Percentiles rank a stretch among this genome's conserved stretches.
Evolutionary conservation across 23 red algal species (phyloP).

Genomic region (Gracilaria caudata): DNA sequence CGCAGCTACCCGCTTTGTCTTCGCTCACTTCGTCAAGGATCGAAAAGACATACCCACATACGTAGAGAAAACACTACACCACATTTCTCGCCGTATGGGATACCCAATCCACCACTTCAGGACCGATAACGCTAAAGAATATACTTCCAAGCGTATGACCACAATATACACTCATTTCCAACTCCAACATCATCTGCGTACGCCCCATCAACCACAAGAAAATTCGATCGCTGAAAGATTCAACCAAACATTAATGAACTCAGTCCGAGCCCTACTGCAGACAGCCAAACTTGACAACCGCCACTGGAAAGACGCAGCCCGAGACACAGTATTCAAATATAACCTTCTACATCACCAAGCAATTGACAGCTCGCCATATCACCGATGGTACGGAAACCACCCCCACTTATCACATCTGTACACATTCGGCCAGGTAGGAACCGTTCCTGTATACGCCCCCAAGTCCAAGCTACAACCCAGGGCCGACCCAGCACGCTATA

Average conservation of each 20-base stretch:
- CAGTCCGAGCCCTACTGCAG: not conserved
- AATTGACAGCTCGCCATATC: not conserved
- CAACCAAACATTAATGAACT: constrained; percentile 11
- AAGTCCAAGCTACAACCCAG: constrained; percentile 12
- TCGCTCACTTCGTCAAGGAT: not conserved
- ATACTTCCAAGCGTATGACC: not conserved
- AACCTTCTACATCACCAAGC: not conserved
- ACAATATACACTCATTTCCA: not conserved
- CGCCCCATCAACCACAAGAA: constrained; percentile 18
- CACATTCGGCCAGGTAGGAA: not conserved
- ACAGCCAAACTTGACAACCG: not conserved
- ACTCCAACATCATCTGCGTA: not conserved
- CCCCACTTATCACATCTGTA: not conserved
- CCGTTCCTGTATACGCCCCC: not conserved
- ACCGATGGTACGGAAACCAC: not conserved
- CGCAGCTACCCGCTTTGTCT: not conserved
- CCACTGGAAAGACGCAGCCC: constrained; percentile 4
- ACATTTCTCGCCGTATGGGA: not conserved
- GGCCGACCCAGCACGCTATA: not conserved
- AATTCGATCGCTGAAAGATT: constrained; percentile 26
- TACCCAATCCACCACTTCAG: not conserved
- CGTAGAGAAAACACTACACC: not conserved
- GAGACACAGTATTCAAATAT: not conserved
- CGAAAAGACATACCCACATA: not conserved
- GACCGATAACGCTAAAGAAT: constrained; percentile 26